phyloP scores from a whole-genome alignment of 2,329 filamentous ascomycete species.

The Ophiostoma sp. region DNA sequence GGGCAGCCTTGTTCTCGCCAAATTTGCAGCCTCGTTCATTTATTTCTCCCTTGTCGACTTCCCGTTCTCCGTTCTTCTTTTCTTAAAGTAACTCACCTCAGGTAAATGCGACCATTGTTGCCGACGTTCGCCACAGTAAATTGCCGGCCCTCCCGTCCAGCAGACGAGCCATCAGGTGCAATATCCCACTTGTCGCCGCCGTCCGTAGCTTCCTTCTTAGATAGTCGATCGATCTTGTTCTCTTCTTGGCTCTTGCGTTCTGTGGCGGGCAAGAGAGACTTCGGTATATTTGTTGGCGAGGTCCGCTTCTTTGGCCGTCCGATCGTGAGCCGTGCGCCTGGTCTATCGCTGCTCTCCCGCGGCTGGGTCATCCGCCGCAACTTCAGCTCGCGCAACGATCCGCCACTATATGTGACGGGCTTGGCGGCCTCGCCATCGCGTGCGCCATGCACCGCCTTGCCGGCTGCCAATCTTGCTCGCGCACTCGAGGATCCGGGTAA shows the following conservation, averaged over 20 bases:
- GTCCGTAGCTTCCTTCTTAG: constrained; percentile 58
- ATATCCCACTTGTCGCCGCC: constrained; percentile 56
- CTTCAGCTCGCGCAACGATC: constrained; percentile 27
- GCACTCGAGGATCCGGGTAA: not conserved
- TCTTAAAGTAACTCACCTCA: constrained; percentile 59
- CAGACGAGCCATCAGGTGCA: constrained; percentile 61
- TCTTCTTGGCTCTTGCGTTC: constrained; percentile 49
- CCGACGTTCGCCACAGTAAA: constrained; percentile 82
- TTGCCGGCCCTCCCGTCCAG: constrained; percentile 65
- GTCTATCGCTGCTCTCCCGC: constrained; percentile 20
- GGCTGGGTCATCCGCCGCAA: constrained; percentile 23
- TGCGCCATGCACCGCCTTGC: not conserved
- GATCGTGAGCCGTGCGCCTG: constrained; percentile 26
- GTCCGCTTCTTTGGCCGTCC: constrained; percentile 35
- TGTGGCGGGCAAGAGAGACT: constrained; percentile 48
- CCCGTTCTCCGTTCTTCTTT: not conserved
- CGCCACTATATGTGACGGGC: constrained; percentile 9
- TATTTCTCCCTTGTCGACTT: not conserved
- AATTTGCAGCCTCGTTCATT: not conserved
- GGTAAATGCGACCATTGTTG: constrained; percentile 78
- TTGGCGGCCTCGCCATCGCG: not conserved
- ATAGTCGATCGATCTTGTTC: constrained; percentile 38
- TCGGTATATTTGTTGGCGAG: constrained; percentile 34
- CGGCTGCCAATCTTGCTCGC: not conserved
- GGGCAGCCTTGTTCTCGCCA: constrained; percentile 11